Base-by-base conservation (phyloP, 805 yeast genomes). In the Monosporozyma aquatica region DNA sequence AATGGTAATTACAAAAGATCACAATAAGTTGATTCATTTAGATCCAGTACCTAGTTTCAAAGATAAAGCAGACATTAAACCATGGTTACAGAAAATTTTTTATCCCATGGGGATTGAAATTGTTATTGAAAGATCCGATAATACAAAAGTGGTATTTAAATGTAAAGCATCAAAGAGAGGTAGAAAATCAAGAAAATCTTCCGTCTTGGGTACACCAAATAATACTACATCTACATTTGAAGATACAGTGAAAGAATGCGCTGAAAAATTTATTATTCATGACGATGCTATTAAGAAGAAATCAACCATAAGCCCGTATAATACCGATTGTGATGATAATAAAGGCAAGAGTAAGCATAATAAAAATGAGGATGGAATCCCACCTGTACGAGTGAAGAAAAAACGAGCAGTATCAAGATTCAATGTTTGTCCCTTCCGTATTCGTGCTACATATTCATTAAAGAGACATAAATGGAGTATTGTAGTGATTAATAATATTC, bases 91-190 rank as follows among this genome's bases (percentile, higher is more conserved):
- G 49, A 59, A 66, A 38, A 68, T 75, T 43, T 62, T 70, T 39
- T 61, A 63, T n/a, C 59, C 66, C 6, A 68, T 67, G 47, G 79
- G 80, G 5, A 70, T 76, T 32, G 69, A 69, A 42, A 66, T 78
- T 10, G 83, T 76, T 13, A 78, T 78, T 43, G 83, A 76, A 61
- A 60, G 85, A 24, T 74, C 80, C 3, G 85, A 78, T 57, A 71
- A 67, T 38, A 63, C 72, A 35, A 78, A 78, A 56, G 76, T 78
- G 15, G 75, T 78, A 14, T 78, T 78, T 61, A 74, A 75, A 52
- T 78, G 85, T 54, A 77, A 75, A 49, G 67, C 71, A 21, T 55
- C 60, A 13, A 60, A 58, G 47, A 44, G 62, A 25, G 56, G 56
- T 14, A 58, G 51, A 40, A 48, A 51, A 22, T 41, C 44, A 18